Percentiles rank a stretch among this genome's conserved stretches.
These are phyloP conservation scores for Ogataea hybrid DNA, from an alignment of 1,139 yeast genomes.

Conservation along the genomic window DNA sequence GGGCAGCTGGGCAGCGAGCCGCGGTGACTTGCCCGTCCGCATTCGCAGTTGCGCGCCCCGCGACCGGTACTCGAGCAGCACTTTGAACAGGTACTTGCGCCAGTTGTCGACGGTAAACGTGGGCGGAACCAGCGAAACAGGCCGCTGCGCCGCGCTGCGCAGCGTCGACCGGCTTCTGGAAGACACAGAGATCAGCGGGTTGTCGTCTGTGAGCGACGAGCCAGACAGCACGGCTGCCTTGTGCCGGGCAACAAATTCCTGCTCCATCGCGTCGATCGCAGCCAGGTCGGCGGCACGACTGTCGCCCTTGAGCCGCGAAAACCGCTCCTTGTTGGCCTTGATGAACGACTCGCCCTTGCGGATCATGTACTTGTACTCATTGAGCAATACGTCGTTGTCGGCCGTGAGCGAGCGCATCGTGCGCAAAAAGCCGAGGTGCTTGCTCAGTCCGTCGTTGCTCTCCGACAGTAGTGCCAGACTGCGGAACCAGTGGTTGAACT, in stretches of 20 bases:
- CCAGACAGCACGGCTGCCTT: constrained; percentile 16
- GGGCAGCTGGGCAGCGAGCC: constrained; percentile 1
- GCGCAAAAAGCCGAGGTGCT: constrained; percentile 16
- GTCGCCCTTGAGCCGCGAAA: constrained; percentile 10
- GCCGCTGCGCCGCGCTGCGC: constrained; percentile 4
- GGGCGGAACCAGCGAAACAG: constrained; percentile 20
- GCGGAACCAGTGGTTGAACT: constrained; percentile 21
- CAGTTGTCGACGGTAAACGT: constrained; percentile 21
- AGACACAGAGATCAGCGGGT: constrained; percentile 20
- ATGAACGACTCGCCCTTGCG: constrained; percentile 17
- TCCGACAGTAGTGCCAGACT: constrained; percentile 18
- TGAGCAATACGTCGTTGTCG: constrained; percentile 12
- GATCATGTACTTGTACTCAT: constrained; percentile 17
- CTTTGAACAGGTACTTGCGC: constrained; percentile 18
- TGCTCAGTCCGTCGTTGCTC: constrained; percentile 11
- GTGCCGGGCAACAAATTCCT: constrained; percentile 9
- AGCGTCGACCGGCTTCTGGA: constrained; percentile 5
- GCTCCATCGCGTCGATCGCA: constrained; percentile 10
- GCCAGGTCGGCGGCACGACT: constrained; percentile 8
- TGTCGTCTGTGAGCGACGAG: constrained; percentile 19
- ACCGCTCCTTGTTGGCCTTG: constrained; percentile 14
- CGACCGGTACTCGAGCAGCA: constrained; percentile 13
- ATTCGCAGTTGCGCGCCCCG: constrained; percentile 5
- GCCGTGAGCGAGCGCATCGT: constrained; percentile 18
- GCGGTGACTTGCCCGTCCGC: constrained; percentile 14